Evolutionary conservation across 163 green algal genomes (phyloP).

Genomic region (Scenedesmus sp.): DNA sequence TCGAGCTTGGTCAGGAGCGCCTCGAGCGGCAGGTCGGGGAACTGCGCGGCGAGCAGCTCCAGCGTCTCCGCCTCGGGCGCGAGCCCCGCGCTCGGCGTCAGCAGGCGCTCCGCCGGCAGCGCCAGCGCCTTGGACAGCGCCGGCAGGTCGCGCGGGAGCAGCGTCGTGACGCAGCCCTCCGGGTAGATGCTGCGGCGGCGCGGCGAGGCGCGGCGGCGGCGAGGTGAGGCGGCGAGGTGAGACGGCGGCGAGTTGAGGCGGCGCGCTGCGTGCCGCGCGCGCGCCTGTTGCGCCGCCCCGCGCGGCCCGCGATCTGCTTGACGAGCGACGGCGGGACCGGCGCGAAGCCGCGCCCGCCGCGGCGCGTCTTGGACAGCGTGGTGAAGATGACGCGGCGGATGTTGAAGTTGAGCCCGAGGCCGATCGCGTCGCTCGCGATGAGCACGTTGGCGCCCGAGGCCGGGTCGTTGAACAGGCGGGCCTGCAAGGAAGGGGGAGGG

Average conservation of each 20-base stretch:
- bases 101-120: slow-evolving; percentile 53
- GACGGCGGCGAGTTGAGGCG: neutral
- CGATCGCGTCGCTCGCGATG: slow-evolving; percentile 86
- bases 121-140: slow-evolving; percentile 60
- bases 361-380: slow-evolving; percentile 70
- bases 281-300: slow-evolving; percentile 70
- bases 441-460: slow-evolving; percentile 71
- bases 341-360: slow-evolving; percentile 35
- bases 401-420: slow-evolving; percentile 96
- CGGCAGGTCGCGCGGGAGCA: slow-evolving; percentile 53
- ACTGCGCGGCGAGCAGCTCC: slow-evolving; percentile 71
- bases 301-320: slow-evolving; percentile 93
- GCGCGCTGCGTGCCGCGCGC: neutral
- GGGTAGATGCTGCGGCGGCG: slow-evolving; percentile 26
- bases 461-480: slow-evolving; percentile 80
- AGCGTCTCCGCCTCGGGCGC: slow-evolving; percentile 59
- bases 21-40: slow-evolving; percentile 49
- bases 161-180: slow-evolving; percentile 54
- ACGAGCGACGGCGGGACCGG: slow-evolving; percentile 53
- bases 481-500: too few relatives aligned
- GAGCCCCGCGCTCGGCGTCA: slow-evolving; percentile 66
- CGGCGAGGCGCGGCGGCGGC: neutral
- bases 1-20: slow-evolving; percentile 66
- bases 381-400: slow-evolving; percentile 90
- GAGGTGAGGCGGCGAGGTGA: neutral